Evolutionary conservation across 495 filamentous ascomycete species (phyloP), one percentile per base, ranked within the genome.

Genomic region (Mytilinidion resinicola): DNA sequence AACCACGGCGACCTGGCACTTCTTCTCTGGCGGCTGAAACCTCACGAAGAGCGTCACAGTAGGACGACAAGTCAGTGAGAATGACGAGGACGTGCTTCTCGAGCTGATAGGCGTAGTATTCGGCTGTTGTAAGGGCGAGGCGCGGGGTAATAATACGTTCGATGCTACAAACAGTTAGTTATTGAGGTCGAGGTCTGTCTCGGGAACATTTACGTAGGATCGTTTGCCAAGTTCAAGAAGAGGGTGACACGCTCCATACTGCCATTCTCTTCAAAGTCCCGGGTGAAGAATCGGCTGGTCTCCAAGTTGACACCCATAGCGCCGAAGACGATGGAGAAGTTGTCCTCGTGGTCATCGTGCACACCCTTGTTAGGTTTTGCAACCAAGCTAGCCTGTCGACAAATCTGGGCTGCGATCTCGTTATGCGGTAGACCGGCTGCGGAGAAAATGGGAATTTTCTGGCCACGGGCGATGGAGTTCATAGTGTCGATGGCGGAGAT

Each of bases 241-340:
- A 99, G 79, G 6, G 95, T 96, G 49, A 88, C 85, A 74, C 95
- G 88, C 77, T 96, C 95, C 83, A 99, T 86, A 77, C 88, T 93
- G 51, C 95, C 95, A 73, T 99, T 99, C 83, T 97, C 91, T 75
- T 99, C 95, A 67, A 99, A 99, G 67, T 99, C 95, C 58, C 89
- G 83, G 9, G 91, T 97, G 80, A 99, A 99, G 82, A 97, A 99
- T 57, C 92, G 87, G 70, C 87, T 89, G 14, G 95, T 99, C 73
- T 99, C 95, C 85, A 97, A 85, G 77, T 99, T 99, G 62, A 99
- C 95, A 90, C 95, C 95, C 95, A 99, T 99, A 61, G 95, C 95
- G 63, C 90, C 95, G 71, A 99, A 97, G 17, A 97, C 95, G 64
- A 97, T 97, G 12, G 90, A 95, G 82, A 99, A 99, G 78, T 99